Base-by-base conservation (phyloP, 352 stramenopile genomes). In the Globisporangium abappressorium region DNA sequence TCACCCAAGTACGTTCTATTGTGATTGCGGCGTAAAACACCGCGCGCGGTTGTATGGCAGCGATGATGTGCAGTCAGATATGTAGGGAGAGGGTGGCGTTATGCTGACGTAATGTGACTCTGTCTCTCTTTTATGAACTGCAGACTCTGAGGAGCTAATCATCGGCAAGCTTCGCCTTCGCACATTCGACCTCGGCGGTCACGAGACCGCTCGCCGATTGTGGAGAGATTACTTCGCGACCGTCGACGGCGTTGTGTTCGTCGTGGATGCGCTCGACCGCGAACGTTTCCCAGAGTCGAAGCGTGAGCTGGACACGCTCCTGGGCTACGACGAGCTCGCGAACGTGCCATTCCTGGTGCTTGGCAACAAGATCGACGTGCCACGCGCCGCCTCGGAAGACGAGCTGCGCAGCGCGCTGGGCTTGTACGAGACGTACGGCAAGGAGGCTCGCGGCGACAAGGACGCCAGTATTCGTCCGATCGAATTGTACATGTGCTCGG, bases 161-260 rank as follows among this genome's bases (percentile, higher is more conserved):
- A 97, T 97, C 72, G 97, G 97, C 75, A 98, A 99, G 80, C 93
- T 99, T 69, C 97, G 98, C 81, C 97, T 99, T 74, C 98, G 98
- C 71, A 99, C 98, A 55, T 99, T 99, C 80, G 98, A 99, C 85
- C 79, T 99, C 63, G 98, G 98, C 51, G 98, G 98, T 56, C 98
- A 99, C 87, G 98, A 99, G 80, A 99, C 97, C 20, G 94, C 94
- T 34, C 90, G 95, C 69, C 93, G 93, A 72, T 87, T 99, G 38
- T 99, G 98, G 98, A 95, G 98, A 75, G 97, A 99, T 81, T 99
- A 99, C 85, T 99, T 99, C 68, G 98, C 97, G 30, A 99, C 96
- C 11, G 91, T 99, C 18, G 97, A 99, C 75, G 98, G 95, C 30
- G 97, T 99, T n/a, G 97, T 99, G 22, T 99, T 99, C 76, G 88